These are phyloP conservation scores for Vicia faba DNA, from an alignment of 306 rosid species.

Conservation along the genomic window DNA sequence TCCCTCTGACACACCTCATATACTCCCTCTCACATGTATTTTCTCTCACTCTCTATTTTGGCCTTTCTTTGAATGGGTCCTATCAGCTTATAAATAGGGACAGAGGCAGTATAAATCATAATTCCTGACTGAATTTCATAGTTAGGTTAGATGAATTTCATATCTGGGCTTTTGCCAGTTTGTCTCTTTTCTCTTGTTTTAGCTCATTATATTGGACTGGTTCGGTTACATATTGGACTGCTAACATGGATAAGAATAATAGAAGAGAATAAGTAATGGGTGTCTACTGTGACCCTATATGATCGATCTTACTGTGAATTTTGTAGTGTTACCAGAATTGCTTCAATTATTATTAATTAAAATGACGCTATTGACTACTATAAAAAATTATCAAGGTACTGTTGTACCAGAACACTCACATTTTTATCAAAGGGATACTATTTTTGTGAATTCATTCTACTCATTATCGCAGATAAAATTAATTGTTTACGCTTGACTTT, in stretches of 20 bases:
- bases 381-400: neutral
- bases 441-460: neutral
- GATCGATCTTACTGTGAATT: neutral
- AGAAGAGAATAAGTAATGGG: neutral
- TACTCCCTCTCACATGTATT: neutral
- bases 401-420: slow-evolving; percentile 3
- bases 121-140: neutral
- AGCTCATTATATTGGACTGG: no score
- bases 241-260: neutral
- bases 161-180: neutral
- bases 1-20: neutral
- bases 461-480: neutral
- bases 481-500: slow-evolving; percentile 13
- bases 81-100: neutral
- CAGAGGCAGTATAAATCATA: neutral
- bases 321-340: neutral
- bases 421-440: neutral
- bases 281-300: neutral
- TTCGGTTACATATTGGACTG: no score
- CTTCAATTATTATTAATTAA: neutral
- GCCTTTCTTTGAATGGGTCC: neutral
- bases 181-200: neutral
- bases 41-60: neutral
- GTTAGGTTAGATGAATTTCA: neutral
- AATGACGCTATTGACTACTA: neutral